Percentiles rank a stretch among this genome's conserved stretches.
These are phyloP conservation scores for Nemania sp. DNA, from an alignment of 2,329 filamentous ascomycete genomes.

Conservation along the genomic window DNA sequence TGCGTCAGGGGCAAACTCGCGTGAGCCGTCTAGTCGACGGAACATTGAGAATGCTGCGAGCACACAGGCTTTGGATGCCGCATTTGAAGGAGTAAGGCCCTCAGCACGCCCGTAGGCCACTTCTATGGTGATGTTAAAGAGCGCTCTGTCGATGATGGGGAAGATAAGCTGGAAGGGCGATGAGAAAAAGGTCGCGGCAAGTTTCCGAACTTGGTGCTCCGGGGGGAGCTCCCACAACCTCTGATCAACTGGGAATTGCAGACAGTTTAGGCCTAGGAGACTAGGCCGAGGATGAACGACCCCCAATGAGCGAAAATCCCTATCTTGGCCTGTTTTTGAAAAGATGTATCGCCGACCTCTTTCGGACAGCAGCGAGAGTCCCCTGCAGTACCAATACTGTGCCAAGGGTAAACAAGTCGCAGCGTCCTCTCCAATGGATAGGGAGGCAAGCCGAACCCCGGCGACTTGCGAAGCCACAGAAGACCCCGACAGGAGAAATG, in stretches of 20 bases:
- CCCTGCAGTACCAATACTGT: constrained; percentile 16
- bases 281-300: not conserved
- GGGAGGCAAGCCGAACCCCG: not conserved
- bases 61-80: not conserved
- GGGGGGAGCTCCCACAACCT: constrained; percentile 5
- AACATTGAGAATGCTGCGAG: constrained; percentile 3
- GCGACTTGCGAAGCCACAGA: too few species aligned
- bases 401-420: constrained; percentile 1
- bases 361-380: constrained; percentile 4
- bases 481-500: not conserved
- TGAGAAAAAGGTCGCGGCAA: not conserved
- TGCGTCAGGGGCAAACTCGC: not conserved
- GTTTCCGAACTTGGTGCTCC: not conserved
- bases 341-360: constrained; percentile 4
- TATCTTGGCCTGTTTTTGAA: constrained; percentile 1
- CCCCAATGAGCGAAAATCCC: not conserved
- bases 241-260: not conserved
- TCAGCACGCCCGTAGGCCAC: not conserved
- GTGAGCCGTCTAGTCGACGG: not conserved
- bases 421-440: not conserved
- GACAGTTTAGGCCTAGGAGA: too few species aligned
- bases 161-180: not conserved
- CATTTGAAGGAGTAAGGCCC: not conserved
- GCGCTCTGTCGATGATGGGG: not conserved
- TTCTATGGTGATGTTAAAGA: constrained; percentile 6